Evolutionary conservation across 768 basidiomycete genomes (phyloP), one percentile per base, ranked within the genome.

Genomic region (Candolleomyces aberdarensis): DNA sequence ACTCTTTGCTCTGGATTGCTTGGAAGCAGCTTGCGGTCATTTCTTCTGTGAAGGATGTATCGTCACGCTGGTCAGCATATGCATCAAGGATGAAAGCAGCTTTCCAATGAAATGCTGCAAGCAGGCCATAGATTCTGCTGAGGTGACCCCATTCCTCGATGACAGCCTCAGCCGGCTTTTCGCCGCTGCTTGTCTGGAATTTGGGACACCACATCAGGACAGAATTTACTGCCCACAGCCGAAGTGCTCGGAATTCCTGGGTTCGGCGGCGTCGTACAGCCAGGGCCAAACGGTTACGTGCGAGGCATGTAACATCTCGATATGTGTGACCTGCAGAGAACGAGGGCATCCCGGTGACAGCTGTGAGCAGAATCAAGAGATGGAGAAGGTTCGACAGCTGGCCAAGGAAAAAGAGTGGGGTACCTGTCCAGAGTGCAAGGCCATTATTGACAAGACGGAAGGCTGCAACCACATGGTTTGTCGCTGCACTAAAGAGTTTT

Each of bases 391-490:
- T 5, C 22, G 48, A 4, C 51, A 54, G 39, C 29, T 64, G 56
- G 61, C 62, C 40, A 47, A 54, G 46, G 47, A 62, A 43, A 26
- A 57, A 36, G 48, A 57, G 19, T 62, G 61, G 64, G 39, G 57
- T 20, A 32, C 46, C 6, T 65, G 64, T 36, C 48, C 51, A 36
- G 57, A 58, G 52, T 65, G 64, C 22, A 40, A 40, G 26, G 17
- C 55, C 20, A 50, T 64, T 26, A 53, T 64, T 17, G 63, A 64
- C 32, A 64, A 57, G 43, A 56, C 54, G 4, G 36, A 50, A 29
- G 63, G 63, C 31, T 64, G 63, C 31, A 59, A 62, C 54, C 63
- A 64, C 51, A 64, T 64, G 57, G 59, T 56, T 8, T 64, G 63
- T 43, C 47, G 53, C 26, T 64, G 63, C 31, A 60, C 57, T 0